phyloP scores from a whole-genome alignment of 2,329 filamentous ascomycete species.

The Cladosporium sp. region DNA sequence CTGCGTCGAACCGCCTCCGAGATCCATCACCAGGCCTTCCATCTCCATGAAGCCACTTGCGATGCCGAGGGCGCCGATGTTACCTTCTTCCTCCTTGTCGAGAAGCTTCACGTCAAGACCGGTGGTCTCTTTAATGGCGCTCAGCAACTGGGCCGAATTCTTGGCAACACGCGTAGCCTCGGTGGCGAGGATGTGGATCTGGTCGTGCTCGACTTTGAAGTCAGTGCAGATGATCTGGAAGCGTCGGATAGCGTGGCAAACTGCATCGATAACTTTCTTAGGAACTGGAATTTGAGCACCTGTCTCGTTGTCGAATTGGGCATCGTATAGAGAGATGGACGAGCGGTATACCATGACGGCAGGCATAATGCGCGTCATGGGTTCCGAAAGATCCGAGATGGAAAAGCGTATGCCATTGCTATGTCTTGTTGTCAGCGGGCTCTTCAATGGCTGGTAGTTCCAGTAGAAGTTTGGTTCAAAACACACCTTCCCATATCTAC shows the following conservation, averaged over 20 bases:
- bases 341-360: slow-evolving; percentile 77
- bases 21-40: slow-evolving; percentile 78
- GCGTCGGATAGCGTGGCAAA: slow-evolving; percentile 65
- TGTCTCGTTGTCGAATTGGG: slow-evolving; percentile 50
- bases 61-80: slow-evolving; percentile 69
- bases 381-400: slow-evolving; percentile 75
- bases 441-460: slow-evolving; percentile 3
- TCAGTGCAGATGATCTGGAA: slow-evolving; percentile 72
- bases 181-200: slow-evolving; percentile 78
- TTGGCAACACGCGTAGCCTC: slow-evolving; percentile 81
- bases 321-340: slow-evolving; percentile 84
- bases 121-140: slow-evolving; percentile 54
- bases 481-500: slow-evolving; percentile 43
- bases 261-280: slow-evolving; percentile 59
- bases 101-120: slow-evolving; percentile 72
- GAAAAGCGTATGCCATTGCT: slow-evolving; percentile 94
- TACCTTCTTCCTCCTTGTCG: slow-evolving; percentile 69
- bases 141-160: slow-evolving; percentile 71
- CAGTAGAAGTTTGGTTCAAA: slow-evolving; percentile 2
- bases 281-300: slow-evolving; percentile 55
- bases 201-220: slow-evolving; percentile 64
- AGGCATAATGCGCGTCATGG: slow-evolving; percentile 68
- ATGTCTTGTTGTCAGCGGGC: background rate
- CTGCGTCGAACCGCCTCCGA: slow-evolving; percentile 75
- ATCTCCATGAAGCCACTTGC: slow-evolving; percentile 70